Evolutionary conservation across 1,284 basidiomycete genomes (phyloP), one percentile per base, ranked within the genome.

Genomic region (Boletus smithii): DNA sequence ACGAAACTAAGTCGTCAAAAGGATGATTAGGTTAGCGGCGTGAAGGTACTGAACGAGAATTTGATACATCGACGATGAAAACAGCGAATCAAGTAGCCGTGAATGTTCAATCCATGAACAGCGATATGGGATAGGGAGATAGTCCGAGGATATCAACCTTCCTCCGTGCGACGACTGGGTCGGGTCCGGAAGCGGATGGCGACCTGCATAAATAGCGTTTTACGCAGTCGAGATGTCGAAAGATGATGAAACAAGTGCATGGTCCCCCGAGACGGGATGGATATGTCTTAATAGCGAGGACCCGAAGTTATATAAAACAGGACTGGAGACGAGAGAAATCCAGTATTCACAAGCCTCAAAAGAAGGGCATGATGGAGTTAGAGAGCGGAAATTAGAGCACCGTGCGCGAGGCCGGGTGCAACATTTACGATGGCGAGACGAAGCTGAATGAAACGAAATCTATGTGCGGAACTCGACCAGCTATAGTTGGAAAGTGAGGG

Each of bases 201-300:
- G 55, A 59, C 47, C 50, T 34, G 60, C 65, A 69, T 66, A 67
- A 62, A 67, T 68, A 66, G 40, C 22, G 44, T 55, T 34, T 66
- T 62, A 67, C 63, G 63, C 52, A 55, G 54, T 46, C 53, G 53
- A 68, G 53, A 66, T 65, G 60, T 63, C 58, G 61, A 64, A 60
- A 60, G 57, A 62, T 56, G 59, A 59, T 54, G 50, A 51, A 55
- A 65, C 44, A 66, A 55, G 54, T 54, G 52, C 40, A 58, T 53
- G 61, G 60, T 62, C 67, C 63, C 32, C 54, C 55, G 50, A 68
- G 77, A 81, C 79, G 72, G 77, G 76, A 80, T 79, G 78, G 74
- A 81, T 80, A 81, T 76, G 79, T 80, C 79, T 69, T 72, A 63
- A 67, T 69, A 62, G 56, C 54, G 66, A 66, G 66, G 65, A 68